phyloP scores from a whole-genome alignment of 345 rosid species.

The Rhizophora mangle region DNA sequence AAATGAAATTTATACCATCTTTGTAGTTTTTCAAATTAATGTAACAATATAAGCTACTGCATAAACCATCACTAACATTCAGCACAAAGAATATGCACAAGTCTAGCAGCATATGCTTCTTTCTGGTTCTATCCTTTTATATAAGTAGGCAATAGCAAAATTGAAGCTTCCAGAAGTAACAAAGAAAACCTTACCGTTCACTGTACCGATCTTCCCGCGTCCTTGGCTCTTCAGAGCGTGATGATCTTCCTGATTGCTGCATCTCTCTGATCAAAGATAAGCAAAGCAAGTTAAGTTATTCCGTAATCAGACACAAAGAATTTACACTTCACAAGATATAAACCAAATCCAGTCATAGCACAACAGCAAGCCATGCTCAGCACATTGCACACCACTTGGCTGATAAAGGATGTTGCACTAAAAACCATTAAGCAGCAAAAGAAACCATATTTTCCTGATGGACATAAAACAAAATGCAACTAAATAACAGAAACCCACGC shows the following conservation, averaged over 20 bases:
- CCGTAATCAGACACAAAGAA: background rate
- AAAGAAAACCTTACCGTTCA: slow-evolving; percentile 49
- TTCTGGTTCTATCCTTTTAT: background rate
- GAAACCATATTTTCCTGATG: background rate
- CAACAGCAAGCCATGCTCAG: background rate
- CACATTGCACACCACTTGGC: background rate
- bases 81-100: too few relatives aligned
- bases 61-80: too few relatives aligned
- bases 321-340: background rate
- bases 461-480: background rate
- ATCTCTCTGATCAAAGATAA: slow-evolving; percentile 49
- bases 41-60: too few relatives aligned
- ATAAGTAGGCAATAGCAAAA: background rate
- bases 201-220: slow-evolving; percentile 58
- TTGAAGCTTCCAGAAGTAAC: background rate
- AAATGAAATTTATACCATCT: too few relatives aligned
- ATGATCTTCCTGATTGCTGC: slow-evolving; percentile 47
- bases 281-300: background rate
- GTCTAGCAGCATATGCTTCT: background rate
- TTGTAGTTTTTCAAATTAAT: too few relatives aligned
- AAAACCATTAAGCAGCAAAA: background rate
- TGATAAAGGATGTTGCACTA: background rate
- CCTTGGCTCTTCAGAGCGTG: slow-evolving; percentile 85
- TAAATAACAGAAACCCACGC: background rate
- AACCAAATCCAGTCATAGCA: background rate